phyloP scores from a whole-genome alignment of 345 rosid species.

The Kernera saxatilis region DNA sequence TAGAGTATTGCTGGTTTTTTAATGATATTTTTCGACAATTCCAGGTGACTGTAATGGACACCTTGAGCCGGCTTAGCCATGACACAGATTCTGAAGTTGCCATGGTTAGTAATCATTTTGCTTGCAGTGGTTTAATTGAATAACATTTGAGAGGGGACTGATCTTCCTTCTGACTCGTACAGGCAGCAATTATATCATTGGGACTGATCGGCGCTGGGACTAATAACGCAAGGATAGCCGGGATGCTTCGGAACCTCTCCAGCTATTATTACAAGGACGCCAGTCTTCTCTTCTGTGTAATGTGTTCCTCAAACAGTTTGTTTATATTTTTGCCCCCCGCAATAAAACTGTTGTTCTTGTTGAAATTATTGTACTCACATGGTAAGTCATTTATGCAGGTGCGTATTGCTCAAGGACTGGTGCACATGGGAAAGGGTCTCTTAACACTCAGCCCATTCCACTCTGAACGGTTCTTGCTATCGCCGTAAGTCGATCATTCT shows the following conservation, averaged over 20 bases:
- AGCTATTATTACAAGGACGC: conserved; percentile 94
- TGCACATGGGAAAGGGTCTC: conserved; percentile 92
- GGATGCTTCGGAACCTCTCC: conserved; percentile 97
- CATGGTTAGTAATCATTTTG: conserved; percentile 50
- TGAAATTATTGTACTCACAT: background rate
- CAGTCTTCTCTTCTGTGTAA: conserved; percentile 87
- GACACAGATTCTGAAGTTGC: conserved; percentile 98
- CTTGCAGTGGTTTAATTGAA: background rate
- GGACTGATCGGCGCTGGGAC: conserved; percentile 98
- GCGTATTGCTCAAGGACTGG: conserved; percentile 94
- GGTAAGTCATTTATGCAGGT: conserved; percentile 47
- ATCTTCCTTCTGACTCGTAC: conserved; percentile 25
- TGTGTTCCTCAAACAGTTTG: conserved; percentile 9
- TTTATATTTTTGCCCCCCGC: background rate
- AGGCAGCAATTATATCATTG: conserved; percentile 91
- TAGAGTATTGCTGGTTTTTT: background rate
- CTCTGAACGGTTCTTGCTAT: conserved; percentile 81
- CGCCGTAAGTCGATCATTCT: conserved; percentile 58
- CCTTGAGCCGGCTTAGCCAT: conserved; percentile 96
- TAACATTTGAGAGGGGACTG: background rate
- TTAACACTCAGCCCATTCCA: conserved; percentile 88
- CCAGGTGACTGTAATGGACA: conserved; percentile 96
- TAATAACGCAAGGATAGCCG: conserved; percentile 90
- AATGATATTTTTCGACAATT: background rate
- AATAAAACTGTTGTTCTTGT: background rate